A percentile compares a stretch with the other conserved stretches of the same genome.
phyloP scores from a whole-genome alignment of 306 rosid species.

The Cucumis sativus region DNA sequence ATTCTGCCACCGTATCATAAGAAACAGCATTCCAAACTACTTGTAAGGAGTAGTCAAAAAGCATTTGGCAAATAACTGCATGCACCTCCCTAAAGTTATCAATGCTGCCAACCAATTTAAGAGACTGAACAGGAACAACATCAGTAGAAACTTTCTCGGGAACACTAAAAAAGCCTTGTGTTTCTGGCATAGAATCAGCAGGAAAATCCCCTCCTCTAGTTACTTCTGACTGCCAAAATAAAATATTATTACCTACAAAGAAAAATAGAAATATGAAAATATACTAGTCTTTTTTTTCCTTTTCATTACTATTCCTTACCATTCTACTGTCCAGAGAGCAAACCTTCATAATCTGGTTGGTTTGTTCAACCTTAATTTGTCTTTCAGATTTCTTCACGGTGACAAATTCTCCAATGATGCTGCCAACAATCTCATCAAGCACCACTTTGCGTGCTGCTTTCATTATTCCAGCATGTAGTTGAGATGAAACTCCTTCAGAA shows the following conservation, averaged over 20 bases:
- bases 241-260: slow-evolving; percentile 16
- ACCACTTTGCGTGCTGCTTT: slow-evolving; percentile 81
- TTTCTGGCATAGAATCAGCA: slow-evolving; percentile 25
- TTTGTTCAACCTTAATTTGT: slow-evolving; percentile 29
- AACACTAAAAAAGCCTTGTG: slow-evolving; percentile 9
- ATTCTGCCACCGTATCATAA: slow-evolving; percentile 54
- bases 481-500: slow-evolving; percentile 69
- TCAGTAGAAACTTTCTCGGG: slow-evolving; percentile 17
- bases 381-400: slow-evolving; percentile 36
- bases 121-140: slow-evolving; percentile 21
- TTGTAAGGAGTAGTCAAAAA: slow-evolving; percentile 58
- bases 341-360: slow-evolving; percentile 25
- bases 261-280: not conserved
- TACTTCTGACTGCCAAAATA: slow-evolving; percentile 37
- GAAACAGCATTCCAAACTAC: slow-evolving; percentile 86
- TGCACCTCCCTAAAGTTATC: slow-evolving; percentile 64
- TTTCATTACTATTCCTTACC: slow-evolving; percentile 28
- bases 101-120: slow-evolving; percentile 61
- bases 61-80: slow-evolving; percentile 50
- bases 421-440: slow-evolving; percentile 79
- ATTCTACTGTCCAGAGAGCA: slow-evolving; percentile 18
- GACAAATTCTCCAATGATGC: slow-evolving; percentile 54
- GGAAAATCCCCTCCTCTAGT: slow-evolving; percentile 22
- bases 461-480: slow-evolving; percentile 57
- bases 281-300: not conserved